Conservation (phyloP, 2,329 filamentous ascomycete genomes). For the Diplodia corticola region DNA sequence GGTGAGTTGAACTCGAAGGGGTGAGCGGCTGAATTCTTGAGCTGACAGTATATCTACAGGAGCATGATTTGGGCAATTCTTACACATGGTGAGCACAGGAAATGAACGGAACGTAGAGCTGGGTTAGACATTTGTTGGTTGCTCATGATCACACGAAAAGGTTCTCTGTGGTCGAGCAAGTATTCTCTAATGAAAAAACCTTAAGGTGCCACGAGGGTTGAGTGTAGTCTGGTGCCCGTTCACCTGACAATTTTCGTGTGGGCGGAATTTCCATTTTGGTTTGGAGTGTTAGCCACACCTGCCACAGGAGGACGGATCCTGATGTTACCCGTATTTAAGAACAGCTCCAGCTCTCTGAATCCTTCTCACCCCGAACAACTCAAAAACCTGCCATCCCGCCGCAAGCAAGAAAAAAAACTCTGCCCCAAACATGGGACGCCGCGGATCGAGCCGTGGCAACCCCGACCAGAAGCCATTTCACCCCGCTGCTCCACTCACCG, state of each 20-base stretch:
- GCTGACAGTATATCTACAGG: slow-evolving; percentile 1
- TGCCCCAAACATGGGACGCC: no score
- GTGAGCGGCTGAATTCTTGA: not conserved
- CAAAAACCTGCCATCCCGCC: not conserved
- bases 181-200: not conserved
- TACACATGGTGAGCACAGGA: slow-evolving; percentile 15
- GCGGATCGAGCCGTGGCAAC: no score
- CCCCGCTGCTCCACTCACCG: not conserved
- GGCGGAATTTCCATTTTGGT: not conserved
- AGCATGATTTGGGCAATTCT: slow-evolving; percentile 21
- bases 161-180: not conserved
- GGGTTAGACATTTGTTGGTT: not conserved
- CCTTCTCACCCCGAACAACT: not conserved
- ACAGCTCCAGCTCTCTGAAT: not conserved
- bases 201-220: not conserved
- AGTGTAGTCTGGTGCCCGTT: no score
- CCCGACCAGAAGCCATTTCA: not conserved
- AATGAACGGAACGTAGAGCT: not conserved
- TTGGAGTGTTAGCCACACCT: not conserved
- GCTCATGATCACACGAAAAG: not conserved
- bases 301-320: not conserved
- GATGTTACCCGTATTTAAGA: not conserved
- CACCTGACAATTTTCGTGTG: not conserved
- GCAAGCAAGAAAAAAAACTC: not conserved
- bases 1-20: slow-evolving; percentile 44